A percentile compares a stretch with the other conserved stretches of the same genome.
phyloP scores from a whole-genome alignment of 176 grass and related monocot species.

The Oryza officinalis region DNA sequence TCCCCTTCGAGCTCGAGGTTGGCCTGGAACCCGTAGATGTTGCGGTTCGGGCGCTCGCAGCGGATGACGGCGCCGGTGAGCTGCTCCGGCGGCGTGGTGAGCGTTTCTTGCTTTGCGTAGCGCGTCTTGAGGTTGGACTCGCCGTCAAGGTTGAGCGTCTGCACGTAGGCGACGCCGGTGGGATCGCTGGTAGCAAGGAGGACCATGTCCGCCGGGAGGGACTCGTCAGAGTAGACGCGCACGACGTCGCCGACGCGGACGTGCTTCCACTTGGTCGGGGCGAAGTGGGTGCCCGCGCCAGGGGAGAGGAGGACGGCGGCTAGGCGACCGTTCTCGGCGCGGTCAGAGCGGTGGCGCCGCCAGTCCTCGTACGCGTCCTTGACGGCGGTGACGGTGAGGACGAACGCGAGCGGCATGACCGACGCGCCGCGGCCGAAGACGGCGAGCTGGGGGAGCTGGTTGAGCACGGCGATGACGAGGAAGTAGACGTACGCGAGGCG shows the following conservation, averaged over 20 bases:
- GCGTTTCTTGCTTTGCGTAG: conserved; percentile 86
- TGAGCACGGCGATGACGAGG: conserved; percentile 85
- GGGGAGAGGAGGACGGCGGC: conserved; percentile 42
- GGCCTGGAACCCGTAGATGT: conserved; percentile 88
- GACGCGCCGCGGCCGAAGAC: conserved; percentile 72
- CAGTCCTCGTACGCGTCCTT: conserved; percentile 99
- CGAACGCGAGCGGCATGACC: conserved; percentile 83
- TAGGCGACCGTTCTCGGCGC: conserved; percentile 68
- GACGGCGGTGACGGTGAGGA: conserved; percentile 79
- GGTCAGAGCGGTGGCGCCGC: conserved; percentile 77
- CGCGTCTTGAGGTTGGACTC: conserved; percentile 99
- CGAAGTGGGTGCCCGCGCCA: conserved; percentile 31
- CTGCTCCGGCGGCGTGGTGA: conserved; percentile 34
- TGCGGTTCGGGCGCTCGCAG: conserved; percentile 73
- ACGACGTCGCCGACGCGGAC: conserved; percentile 83
- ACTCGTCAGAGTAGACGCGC: conserved; percentile 56
- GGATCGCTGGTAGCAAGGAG: conserved; percentile 91
- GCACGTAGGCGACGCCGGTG: conserved; percentile 83
- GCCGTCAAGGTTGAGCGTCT: conserved; percentile 96
- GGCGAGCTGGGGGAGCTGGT: conserved; percentile 91
- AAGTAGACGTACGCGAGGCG: conserved; percentile 93
- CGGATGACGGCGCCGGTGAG: conserved; percentile 58
- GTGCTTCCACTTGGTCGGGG: conserved; percentile 67
- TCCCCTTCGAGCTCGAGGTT: conserved; percentile 57
- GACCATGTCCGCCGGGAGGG: conserved; percentile 93